Base-by-base conservation (phyloP, 2,329 filamentous ascomycete species). In the Trichoderma oligosporum region DNA sequence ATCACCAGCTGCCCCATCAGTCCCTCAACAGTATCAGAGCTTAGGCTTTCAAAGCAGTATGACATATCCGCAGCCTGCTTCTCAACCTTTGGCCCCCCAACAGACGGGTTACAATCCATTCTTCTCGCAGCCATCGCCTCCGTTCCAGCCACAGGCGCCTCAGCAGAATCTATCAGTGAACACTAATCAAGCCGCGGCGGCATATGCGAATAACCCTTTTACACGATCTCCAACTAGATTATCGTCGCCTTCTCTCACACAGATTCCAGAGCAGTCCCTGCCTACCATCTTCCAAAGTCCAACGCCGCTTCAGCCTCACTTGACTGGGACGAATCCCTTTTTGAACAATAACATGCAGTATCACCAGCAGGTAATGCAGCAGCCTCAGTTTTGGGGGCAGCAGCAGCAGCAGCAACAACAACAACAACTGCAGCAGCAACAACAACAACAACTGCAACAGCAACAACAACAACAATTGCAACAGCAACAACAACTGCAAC, bases 181-280 rank as follows among this genome's bases (percentile, higher is more conserved):
- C 56, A 75, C 75, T 3, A 65, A 68, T 4, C 66, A 68, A n/a
- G 55, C 66, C n/a, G 69, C 68, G 4, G 62, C 56, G 4, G 62
- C 56, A 5, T 70, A 68, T 46, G 70, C 65, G 11, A 77, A 72
- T 63, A 82, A 82, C 57, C 79, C 79, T 0, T 82, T 79, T 62
- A 66, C 73, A 1, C 71, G 77, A 48, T 80, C 79, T 12, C 79
- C 78, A 4, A 79, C 76, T 2, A 68, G 75, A 60, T 77, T 81
- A 47, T 78, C 78, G 41, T 79, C 78, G 8, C 78, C 78, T 11
- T 68, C 71, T 4, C 71, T 82, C 3, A 75, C 74, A 1, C 80
- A 81, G 62, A 82, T 82, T 36, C 78, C 78, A 0, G 80, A 82
- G 62, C 78, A 81, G 64, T 67, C 71, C 11, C 78, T 81, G 61